Percentiles rank a stretch among this genome's conserved stretches.
Evolutionary conservation across 495 filamentous ascomycete genomes (phyloP).

Genomic region (Aspergillus sclerotioniger): DNA sequence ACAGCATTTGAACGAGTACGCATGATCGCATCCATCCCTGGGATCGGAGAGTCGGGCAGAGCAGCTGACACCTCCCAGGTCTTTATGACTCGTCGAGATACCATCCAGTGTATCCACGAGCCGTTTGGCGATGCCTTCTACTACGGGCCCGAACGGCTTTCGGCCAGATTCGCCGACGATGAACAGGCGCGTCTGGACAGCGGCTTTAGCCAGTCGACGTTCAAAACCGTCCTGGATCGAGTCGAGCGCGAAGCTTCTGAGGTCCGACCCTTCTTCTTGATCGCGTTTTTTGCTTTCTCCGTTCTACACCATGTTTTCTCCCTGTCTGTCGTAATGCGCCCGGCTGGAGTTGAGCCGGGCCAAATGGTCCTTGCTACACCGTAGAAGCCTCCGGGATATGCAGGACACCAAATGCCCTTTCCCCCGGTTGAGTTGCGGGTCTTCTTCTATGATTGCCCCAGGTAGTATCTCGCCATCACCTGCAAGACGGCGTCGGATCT

Average conservation of each 20-base stretch:
- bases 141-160: slow-evolving; percentile 84
- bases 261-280: slow-evolving; percentile 50
- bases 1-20: slow-evolving; percentile 92
- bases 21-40: neutral
- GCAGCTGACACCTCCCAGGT: slow-evolving; percentile 51
- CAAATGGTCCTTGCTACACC: neutral
- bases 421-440: too few species aligned
- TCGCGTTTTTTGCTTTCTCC: slow-evolving; percentile 16
- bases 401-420: neutral
- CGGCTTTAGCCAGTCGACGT: slow-evolving; percentile 76
- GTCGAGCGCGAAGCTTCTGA: slow-evolving; percentile 65
- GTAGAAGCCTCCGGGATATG: neutral
- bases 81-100: slow-evolving; percentile 88
- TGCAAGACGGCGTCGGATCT: neutral
- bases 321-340: neutral
- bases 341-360: too few species aligned
- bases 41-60: neutral
- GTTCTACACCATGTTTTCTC: neutral
- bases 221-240: slow-evolving; percentile 67
- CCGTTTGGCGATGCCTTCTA: slow-evolving; percentile 97
- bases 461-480: neutral
- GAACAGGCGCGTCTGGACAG: slow-evolving; percentile 64
- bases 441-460: neutral
- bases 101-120: slow-evolving; percentile 82
- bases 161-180: slow-evolving; percentile 71